These are phyloP conservation scores for Lentinula boryana DNA, from an alignment of 768 basidiomycete genomes.

Conservation along the genomic window DNA sequence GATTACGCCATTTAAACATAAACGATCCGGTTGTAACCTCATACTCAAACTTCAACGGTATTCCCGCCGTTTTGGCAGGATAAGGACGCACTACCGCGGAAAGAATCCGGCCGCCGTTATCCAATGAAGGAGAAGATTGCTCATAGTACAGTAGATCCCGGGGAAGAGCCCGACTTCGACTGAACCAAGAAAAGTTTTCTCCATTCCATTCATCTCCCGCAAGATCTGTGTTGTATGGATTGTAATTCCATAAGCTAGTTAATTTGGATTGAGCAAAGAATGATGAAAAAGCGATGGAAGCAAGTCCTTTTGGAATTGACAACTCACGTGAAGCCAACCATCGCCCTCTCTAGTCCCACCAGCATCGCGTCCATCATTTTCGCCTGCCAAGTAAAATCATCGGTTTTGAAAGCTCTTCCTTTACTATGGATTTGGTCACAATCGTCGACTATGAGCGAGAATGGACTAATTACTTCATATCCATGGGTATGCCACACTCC, in stretches of 20 bases:
- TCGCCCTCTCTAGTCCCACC: conserved; percentile 67
- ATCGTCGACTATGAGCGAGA: neutral
- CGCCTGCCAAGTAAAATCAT: conserved; percentile 76
- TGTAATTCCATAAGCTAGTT: conserved; percentile 88
- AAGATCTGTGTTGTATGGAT: conserved; percentile 75
- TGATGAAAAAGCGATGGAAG: neutral
- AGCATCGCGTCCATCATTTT: conserved; percentile 96
- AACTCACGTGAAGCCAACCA: conserved; percentile 83
- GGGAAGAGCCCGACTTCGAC: conserved; percentile 50
- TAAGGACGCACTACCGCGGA: conserved; percentile 84
- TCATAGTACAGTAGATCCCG: conserved; percentile 47
- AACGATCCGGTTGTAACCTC: conserved; percentile 72
- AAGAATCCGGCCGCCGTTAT: conserved; percentile 79
- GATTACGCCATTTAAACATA: conserved; percentile 57
- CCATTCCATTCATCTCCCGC: conserved; percentile 90
- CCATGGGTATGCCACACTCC: conserved; percentile 95
- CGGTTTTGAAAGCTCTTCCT: conserved; percentile 62
- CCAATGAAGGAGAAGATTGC: conserved; percentile 64
- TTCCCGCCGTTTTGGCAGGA: conserved; percentile 83
- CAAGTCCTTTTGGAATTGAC: neutral
- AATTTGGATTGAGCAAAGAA: neutral
- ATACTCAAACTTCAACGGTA: conserved; percentile 69
- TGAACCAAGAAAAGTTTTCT: conserved; percentile 97
- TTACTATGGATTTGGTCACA: conserved; percentile 35
- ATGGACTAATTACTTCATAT: conserved; percentile 72